These are phyloP conservation scores for Aspergillus tubingensis DNA, from an alignment of 2,329 filamentous ascomycete species.

Conservation along the genomic window DNA sequence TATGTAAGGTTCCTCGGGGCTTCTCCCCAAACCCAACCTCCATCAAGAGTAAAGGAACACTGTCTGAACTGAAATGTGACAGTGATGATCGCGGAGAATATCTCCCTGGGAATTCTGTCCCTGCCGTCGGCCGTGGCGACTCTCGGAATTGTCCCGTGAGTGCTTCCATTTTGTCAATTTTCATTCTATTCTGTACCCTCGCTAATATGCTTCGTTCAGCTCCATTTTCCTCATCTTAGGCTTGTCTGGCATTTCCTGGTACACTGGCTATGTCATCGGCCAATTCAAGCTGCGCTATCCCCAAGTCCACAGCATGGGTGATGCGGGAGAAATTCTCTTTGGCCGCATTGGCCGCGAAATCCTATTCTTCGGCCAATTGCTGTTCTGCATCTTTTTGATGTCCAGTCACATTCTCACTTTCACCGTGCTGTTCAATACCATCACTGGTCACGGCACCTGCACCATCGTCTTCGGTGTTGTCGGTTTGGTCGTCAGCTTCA, in stretches of 20 bases:
- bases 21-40: too few relatives aligned
- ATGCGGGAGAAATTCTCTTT: constrained; percentile 64
- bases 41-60: not conserved
- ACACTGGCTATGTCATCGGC: constrained; percentile 62
- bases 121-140: constrained; percentile 56
- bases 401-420: constrained; percentile 70
- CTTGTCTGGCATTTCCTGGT: constrained; percentile 58
- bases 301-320: constrained; percentile 65
- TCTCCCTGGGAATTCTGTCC: constrained; percentile 60
- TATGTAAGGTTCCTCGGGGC: constrained; percentile 30
- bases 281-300: constrained; percentile 61
- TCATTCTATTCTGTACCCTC: not conserved
- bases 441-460: constrained; percentile 63
- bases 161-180: constrained; percentile 5
- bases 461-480: constrained; percentile 63
- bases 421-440: constrained; percentile 65
- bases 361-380: constrained; percentile 60
- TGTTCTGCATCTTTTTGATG: constrained; percentile 69
- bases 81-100: constrained; percentile 62
- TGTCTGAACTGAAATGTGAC: constrained; percentile 9
- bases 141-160: constrained; percentile 56
- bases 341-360: constrained; percentile 64
- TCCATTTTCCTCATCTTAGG: constrained; percentile 56
- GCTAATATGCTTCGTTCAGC: constrained; percentile 21
- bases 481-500: constrained; percentile 59